Conservation (phyloP, 2,329 filamentous ascomycete species). For the Penicillium sp. region DNA sequence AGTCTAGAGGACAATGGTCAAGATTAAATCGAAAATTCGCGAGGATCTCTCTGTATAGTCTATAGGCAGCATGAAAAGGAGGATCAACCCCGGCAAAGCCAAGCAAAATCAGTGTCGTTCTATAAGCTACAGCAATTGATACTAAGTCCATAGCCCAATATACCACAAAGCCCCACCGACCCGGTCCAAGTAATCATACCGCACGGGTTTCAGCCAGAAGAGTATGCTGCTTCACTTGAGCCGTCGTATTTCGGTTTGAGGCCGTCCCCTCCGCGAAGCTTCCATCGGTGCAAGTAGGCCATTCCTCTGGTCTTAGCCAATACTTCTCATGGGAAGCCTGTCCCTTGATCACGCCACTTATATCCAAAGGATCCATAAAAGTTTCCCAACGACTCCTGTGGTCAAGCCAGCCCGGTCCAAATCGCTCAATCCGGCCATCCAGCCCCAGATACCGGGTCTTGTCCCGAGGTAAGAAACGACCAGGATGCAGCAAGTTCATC, state of each 20-base stretch:
- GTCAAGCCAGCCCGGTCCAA: conserved; percentile 35
- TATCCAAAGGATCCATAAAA: conserved; percentile 29
- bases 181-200: background rate
- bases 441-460: conserved; percentile 29
- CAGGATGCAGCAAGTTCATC: conserved; percentile 39
- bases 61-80: no score
- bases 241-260: conserved; percentile 14
- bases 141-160: no score
- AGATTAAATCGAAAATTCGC: no score
- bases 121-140: no score
- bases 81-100: no score
- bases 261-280: conserved; percentile 27
- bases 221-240: background rate
- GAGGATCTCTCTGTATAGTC: no score
- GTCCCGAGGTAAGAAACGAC: conserved; percentile 29
- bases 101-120: no score
- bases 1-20: no score
- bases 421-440: conserved; percentile 29
- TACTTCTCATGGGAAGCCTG: conserved; percentile 28
- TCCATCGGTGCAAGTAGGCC: conserved; percentile 26
- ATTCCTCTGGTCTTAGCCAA: conserved; percentile 28
- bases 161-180: no score
- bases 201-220: background rate
- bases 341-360: conserved; percentile 25
- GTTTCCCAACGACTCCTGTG: conserved; percentile 27